Evolutionary conservation across 805 yeast species (phyloP).

Genomic region (Candida manassasensis): DNA sequence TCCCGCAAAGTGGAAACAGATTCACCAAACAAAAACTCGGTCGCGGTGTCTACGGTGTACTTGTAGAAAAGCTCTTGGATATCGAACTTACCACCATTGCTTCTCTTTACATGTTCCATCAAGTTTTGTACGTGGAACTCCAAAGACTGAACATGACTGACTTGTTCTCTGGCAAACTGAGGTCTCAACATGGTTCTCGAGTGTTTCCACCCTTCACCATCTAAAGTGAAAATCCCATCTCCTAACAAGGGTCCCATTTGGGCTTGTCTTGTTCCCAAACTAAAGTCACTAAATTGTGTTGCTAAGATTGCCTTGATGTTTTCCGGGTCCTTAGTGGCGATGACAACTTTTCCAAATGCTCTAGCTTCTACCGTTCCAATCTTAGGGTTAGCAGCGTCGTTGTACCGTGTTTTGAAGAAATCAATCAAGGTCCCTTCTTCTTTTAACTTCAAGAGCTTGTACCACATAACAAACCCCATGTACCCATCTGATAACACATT

Average conservation of each 20-base stretch:
- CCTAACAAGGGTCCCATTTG: conserved; percentile 29
- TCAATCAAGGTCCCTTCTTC: conserved; percentile 22
- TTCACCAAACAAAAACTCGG: conserved; percentile 37
- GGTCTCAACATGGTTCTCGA: conserved; percentile 33
- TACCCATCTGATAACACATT: conserved; percentile 9
- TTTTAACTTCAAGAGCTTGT: conserved; percentile 14
- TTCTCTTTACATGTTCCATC: conserved; percentile 17
- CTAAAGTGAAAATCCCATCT: conserved; percentile 33
- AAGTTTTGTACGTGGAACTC: conserved; percentile 23
- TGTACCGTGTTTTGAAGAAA: conserved; percentile 11
- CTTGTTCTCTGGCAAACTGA: conserved; percentile 30
- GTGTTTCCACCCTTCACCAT: conserved; percentile 33
- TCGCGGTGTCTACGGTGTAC: conserved; percentile 33
- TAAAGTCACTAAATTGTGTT: conserved; percentile 31
- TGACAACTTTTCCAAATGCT: conserved; percentile 15
- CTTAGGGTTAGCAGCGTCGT: conserved; percentile 3
- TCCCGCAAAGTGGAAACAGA: conserved; percentile 25
- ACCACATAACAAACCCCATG: conserved; percentile 18
- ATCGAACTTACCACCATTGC: conserved; percentile 23
- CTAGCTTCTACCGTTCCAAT: conserved; percentile 3
- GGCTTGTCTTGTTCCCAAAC: conserved; percentile 25
- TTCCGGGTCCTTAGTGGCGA: conserved; percentile 27
- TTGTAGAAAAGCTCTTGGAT: conserved; percentile 27
- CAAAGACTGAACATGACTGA: conserved; percentile 25
- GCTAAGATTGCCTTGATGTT: conserved; percentile 31